Conservation (phyloP, 2,329 filamentous ascomycete genomes). For the Alternaria infectoria region DNA sequence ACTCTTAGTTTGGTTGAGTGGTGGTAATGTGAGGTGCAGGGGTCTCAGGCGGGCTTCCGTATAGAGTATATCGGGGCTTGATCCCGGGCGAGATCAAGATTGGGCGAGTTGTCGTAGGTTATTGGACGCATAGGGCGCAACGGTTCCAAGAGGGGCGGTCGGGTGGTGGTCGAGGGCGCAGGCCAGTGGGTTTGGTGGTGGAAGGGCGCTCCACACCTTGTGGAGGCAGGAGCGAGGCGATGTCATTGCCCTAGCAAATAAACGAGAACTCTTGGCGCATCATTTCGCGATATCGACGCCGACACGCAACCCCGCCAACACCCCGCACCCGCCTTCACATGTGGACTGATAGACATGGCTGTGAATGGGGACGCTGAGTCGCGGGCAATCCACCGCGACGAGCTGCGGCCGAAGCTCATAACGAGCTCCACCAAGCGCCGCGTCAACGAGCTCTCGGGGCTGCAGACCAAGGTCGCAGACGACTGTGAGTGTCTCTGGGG, state of each 20-base stretch:
- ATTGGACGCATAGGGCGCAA: slow-evolving; percentile 43
- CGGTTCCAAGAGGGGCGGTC: slow-evolving; percentile 1
- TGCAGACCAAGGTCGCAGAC: slow-evolving; percentile 52
- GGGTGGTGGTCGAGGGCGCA: slow-evolving; percentile 3
- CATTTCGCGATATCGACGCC: slow-evolving; percentile 16
- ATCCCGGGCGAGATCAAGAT: slow-evolving; percentile 45
- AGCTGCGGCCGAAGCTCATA: slow-evolving; percentile 51
- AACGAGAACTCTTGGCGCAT: slow-evolving; percentile 28
- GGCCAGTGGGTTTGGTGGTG: slow-evolving; percentile 8
- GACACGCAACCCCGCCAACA: slow-evolving; percentile 27
- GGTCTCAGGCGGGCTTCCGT: slow-evolving; percentile 33
- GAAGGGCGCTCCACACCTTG: slow-evolving; percentile 21
- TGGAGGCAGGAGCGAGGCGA: slow-evolving; percentile 7
- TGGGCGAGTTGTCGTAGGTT: slow-evolving; percentile 29
- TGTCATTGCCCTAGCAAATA: slow-evolving; percentile 24
- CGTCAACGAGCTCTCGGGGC: slow-evolving; percentile 51
- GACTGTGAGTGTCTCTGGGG: slow-evolving; percentile 48
- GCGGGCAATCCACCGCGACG: slow-evolving; percentile 41
- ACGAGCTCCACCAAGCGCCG: slow-evolving; percentile 58
- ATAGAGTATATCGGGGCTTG: slow-evolving; percentile 47
- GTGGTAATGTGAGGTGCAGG: not conserved
- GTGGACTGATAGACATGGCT: slow-evolving; percentile 46
- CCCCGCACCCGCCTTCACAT: slow-evolving; percentile 22
- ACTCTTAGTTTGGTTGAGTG: not conserved
- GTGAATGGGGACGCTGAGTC: slow-evolving; percentile 44